Evolutionary conservation across 805 yeast genomes (phyloP).

Genomic region (Metschnikowia picachoensis): DNA sequence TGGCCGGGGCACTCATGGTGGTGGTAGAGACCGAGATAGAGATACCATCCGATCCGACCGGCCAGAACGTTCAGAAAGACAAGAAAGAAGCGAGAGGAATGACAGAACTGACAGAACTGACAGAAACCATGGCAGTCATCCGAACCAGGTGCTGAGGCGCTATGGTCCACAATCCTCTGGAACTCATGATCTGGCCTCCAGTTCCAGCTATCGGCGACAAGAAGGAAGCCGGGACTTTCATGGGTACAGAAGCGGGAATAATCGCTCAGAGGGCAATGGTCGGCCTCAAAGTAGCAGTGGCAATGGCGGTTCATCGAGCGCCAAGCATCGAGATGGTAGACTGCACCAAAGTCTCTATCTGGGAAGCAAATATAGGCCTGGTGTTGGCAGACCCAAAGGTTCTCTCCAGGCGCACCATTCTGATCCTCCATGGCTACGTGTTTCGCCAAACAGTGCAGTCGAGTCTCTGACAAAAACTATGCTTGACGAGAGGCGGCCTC

Average conservation of each 20-base stretch:
- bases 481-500: conserved; percentile 10
- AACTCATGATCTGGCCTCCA: neutral
- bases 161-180: neutral
- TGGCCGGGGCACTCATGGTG: conserved; percentile 7
- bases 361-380: conserved; percentile 16
- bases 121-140: conserved; percentile 5
- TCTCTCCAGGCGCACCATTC: neutral
- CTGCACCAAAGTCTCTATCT: conserved; percentile 12
- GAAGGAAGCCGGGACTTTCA: conserved; percentile 12
- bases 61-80: conserved; percentile 2
- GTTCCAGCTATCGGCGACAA: conserved; percentile 7
- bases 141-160: neutral
- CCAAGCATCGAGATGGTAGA: conserved; percentile 4
- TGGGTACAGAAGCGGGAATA: conserved; percentile 10
- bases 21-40: conserved; percentile 10
- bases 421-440: too few relatives aligned
- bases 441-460: neutral
- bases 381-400: conserved; percentile 2
- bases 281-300: neutral
- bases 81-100: conserved; percentile 1
- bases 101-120: conserved; percentile 1
- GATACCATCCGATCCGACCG: conserved; percentile 2
- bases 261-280: conserved; percentile 1
- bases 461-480: neutral
- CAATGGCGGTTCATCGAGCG: neutral